Evolutionary conservation across 306 rosid species (phyloP), one percentile per base, ranked within the genome.

Genomic region (Astragalus membranaceus): DNA sequence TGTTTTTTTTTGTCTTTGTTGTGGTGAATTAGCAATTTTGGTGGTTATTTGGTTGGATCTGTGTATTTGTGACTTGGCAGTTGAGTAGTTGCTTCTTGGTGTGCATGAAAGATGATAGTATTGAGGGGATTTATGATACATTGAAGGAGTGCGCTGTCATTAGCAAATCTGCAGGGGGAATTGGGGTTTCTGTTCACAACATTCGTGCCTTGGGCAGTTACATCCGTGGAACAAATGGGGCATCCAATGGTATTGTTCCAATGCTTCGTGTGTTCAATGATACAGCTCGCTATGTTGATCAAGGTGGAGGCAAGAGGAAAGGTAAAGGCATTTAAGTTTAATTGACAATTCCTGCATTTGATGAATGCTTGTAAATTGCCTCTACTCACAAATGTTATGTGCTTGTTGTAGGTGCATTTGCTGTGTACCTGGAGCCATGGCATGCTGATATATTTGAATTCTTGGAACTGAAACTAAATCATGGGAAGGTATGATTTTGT

Each of bases 251-350:
- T 23, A 83, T 91, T 68, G 83, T 91, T 73, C 96, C 97, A 12
- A 95, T 95, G 99, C 59, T 95, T 43, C 76, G 75, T 2, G 96
- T 91, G 76, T 95, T 91, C 70, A 95, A 91, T 79, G 96, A 95
- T 48, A 91, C 99, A 54, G 99, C 99, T 8, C 95, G 99, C 8
- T 89, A 95, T 82, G 99, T 91, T 82, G 99, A 95, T 82, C 97
- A 95, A 73, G 97, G 99, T 26, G 99, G 99, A 58, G 99, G 99
- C 89, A 95, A 95, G 87, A 83, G 99, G 84, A 95, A 95, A 72
- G 99, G 99, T 91, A 87, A 3, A 13, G 1, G 16, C 4, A 17
- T 48, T 6, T 5, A 43, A 33, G 2, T 2, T 5, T 4, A 16
- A 7, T 17, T 10, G 3, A 4, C 10, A 11, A 17, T 32, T 51